Conservation (phyloP, 345 rosid genomes). For the Carallia brachiata region DNA sequence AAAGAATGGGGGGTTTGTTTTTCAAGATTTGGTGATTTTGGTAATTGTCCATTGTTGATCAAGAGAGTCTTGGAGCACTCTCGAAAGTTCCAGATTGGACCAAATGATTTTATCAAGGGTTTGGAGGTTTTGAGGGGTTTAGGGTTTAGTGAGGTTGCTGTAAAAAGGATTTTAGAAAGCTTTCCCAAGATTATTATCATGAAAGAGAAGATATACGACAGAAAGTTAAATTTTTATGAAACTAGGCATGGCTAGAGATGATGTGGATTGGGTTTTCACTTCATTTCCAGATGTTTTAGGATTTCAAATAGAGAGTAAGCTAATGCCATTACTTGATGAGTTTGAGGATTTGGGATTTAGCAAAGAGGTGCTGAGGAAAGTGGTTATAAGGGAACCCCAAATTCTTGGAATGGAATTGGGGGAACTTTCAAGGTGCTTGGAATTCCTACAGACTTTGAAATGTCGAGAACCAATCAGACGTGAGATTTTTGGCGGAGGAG, state of each 20-base stretch:
- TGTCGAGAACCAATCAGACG: conserved; percentile 56
- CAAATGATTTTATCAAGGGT: conserved; percentile 39
- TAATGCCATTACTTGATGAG: conserved; percentile 63
- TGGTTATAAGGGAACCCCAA: conserved; percentile 58
- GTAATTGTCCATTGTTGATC: conserved; percentile 37
- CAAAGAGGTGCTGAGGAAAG: conserved; percentile 42
- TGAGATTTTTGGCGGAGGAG: conserved; percentile 48
- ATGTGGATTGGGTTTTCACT: conserved; percentile 46
- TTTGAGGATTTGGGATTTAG: conserved; percentile 57
- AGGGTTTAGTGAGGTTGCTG: conserved; percentile 52
- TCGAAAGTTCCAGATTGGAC: conserved; percentile 44
- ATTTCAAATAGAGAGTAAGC: conserved; percentile 44
- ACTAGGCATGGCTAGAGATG: conserved; percentile 38
- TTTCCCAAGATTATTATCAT: conserved; percentile 50
- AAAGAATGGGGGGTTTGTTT: conserved; percentile 51
- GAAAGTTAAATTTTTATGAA: conserved; percentile 51
- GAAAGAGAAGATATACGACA: conserved; percentile 41
- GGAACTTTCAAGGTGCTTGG: conserved; percentile 65
- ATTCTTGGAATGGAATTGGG: conserved; percentile 73
- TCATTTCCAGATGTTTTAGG: conserved; percentile 53
- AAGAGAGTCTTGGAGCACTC: conserved; percentile 49
- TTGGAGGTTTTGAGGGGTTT: conserved; percentile 46
- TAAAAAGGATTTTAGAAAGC: conserved; percentile 46
- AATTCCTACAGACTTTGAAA: conserved; percentile 50
- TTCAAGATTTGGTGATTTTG: conserved; percentile 21